A percentile compares a stretch with the other conserved stretches of the same genome.
These are phyloP conservation scores for Talaromyces rugulosus DNA, from an alignment of 2,329 filamentous ascomycete genomes.

Conservation along the genomic window DNA sequence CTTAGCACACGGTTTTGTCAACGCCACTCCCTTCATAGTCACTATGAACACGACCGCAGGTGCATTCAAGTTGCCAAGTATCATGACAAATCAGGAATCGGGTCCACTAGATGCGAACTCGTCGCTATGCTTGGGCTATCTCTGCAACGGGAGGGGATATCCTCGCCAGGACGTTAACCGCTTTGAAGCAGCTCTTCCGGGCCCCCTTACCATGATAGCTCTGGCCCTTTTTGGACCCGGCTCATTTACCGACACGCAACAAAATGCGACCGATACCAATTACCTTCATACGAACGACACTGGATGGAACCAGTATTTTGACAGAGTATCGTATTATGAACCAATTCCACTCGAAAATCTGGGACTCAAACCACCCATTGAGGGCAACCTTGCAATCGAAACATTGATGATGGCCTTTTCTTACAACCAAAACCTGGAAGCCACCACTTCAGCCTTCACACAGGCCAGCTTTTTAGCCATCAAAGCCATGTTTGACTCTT, in stretches of 20 bases:
- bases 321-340: background rate
- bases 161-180: background rate
- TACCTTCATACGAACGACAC: background rate
- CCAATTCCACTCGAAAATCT: background rate
- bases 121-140: background rate
- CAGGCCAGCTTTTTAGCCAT: slow-evolving; percentile 5
- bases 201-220: slow-evolving; percentile 12
- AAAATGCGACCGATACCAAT: background rate
- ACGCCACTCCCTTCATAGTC: slow-evolving; percentile 15
- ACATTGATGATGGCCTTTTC: background rate
- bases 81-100: slow-evolving; percentile 20
- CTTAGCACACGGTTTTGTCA: background rate
- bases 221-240: slow-evolving; percentile 13
- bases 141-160: background rate
- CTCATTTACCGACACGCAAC: slow-evolving; percentile 5
- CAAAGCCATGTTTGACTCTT: slow-evolving; percentile 2
- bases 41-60: slow-evolving; percentile 26
- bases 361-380: background rate
- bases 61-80: slow-evolving; percentile 30
- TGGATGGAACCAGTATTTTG: background rate
- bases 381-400: background rate
- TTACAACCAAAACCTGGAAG: background rate
- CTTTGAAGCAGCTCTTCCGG: background rate
- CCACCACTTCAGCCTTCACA: background rate
- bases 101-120: slow-evolving; percentile 10